Conservation (phyloP, 306 rosid genomes). For the Cyamopsis tetragonoloba region DNA sequence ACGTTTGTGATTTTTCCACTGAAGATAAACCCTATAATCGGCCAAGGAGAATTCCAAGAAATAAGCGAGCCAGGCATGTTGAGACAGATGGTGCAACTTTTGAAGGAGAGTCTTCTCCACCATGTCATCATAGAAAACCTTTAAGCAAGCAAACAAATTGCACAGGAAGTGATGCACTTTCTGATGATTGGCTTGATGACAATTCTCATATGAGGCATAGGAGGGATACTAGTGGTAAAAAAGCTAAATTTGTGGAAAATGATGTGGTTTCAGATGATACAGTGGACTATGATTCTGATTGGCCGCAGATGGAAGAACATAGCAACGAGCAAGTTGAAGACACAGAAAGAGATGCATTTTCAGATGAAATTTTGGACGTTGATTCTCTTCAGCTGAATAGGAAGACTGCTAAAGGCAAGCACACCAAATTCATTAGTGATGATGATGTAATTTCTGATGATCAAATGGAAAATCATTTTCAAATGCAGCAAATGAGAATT, state of each 20-base stretch:
- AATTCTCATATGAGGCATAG: conserved; percentile 20
- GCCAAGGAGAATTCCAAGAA: conserved; percentile 33
- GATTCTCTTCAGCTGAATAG: conserved; percentile 22
- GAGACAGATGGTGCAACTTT: conserved; percentile 41
- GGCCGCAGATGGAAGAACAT: conserved; percentile 44
- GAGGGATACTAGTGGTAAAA: conserved; percentile 1
- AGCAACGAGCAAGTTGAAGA: conserved; percentile 47
- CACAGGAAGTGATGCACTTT: conserved; percentile 34
- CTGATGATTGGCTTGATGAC: conserved; percentile 34
- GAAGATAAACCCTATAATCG: conserved; percentile 34
- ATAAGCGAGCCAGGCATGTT: conserved; percentile 43
- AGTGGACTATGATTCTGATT: conserved; percentile 41
- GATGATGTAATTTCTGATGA: conserved; percentile 24
- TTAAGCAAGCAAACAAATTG: conserved; percentile 23
- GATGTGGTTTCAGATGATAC: conserved; percentile 41
- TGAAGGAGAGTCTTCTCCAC: conserved; percentile 33
- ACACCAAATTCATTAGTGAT: neutral
- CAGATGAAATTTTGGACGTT: conserved; percentile 32
- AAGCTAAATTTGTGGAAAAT: conserved; percentile 28
- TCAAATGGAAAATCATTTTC: conserved; percentile 13
- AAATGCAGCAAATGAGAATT: conserved; percentile 22
- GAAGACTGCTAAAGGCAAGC: conserved; percentile 25
- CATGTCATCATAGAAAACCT: conserved; percentile 21
- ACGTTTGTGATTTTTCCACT: conserved; percentile 32
- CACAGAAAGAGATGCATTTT: conserved; percentile 30